phyloP scores from a whole-genome alignment of 441 rosid species.

The Rhodomyrtus psidioides region DNA sequence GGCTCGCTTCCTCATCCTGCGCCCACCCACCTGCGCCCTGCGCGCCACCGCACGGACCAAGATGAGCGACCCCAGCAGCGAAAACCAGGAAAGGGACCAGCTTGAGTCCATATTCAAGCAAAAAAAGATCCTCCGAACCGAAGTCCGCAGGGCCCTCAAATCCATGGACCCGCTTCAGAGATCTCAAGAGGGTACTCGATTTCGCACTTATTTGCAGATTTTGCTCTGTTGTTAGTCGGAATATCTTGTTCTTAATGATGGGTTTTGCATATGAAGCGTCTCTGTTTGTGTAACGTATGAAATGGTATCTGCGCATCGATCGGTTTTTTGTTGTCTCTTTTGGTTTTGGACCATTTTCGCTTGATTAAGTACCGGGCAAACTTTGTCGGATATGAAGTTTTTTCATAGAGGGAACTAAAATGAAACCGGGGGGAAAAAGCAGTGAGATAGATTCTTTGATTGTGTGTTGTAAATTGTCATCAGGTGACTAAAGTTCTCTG shows the following conservation, averaged over 20 bases:
- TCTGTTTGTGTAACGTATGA: not conserved
- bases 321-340: not conserved
- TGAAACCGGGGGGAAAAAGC: not conserved
- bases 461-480: not conserved
- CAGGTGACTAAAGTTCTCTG: not conserved
- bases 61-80: constrained; percentile 1
- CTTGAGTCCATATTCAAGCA: constrained; percentile 53
- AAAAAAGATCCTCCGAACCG: constrained; percentile 51
- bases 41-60: constrained; percentile 19
- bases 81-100: constrained; percentile 8
- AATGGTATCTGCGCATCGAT: not conserved
- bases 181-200: constrained; percentile 50
- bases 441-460: not conserved
- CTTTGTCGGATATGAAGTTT: not conserved
- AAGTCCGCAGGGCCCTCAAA: constrained; percentile 64
- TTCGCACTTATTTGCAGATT: not conserved
- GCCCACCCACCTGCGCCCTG: not conserved
- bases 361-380: not conserved
- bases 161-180: constrained; percentile 68
- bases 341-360: not conserved
- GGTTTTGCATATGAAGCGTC: not conserved
- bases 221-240: not conserved
- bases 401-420: not conserved
- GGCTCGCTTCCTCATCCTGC: not conserved
- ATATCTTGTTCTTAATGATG: not conserved